A percentile compares a stretch with the other conserved stretches of the same genome.
These are phyloP conservation scores for Echium plantagineum DNA, from an alignment of 257 asterid genomes.

Conservation along the genomic window DNA sequence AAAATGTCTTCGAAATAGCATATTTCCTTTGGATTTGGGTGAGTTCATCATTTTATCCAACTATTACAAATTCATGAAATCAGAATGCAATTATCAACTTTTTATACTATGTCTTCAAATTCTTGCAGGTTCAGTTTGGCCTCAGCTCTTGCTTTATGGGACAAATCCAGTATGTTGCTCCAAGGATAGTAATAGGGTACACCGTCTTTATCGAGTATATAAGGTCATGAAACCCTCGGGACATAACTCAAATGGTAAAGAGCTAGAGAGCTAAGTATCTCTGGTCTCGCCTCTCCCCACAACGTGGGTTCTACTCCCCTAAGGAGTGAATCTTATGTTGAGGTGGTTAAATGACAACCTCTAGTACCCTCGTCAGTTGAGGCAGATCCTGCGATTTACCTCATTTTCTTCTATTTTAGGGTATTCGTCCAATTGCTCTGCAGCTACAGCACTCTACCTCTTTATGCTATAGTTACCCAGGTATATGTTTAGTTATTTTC, in stretches of 20 bases:
- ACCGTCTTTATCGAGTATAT: not conserved
- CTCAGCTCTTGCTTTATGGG: conserved; percentile 95
- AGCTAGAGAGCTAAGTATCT: too few relatives aligned
- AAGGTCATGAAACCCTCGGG: too few relatives aligned
- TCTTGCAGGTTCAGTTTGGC: conserved; percentile 65
- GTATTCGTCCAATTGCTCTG: conserved; percentile 77
- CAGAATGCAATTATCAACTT: not conserved
- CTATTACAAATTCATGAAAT: not conserved
- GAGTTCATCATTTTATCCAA: not conserved
- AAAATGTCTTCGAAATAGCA: conserved; percentile 48
- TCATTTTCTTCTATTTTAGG: conserved; percentile 30
- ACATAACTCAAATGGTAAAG: too few relatives aligned
- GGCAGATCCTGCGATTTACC: too few relatives aligned
- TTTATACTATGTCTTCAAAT: not conserved
- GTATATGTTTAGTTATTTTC: conserved; percentile 25
- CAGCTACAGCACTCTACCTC: conserved; percentile 92
- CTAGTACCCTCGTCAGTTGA: too few relatives aligned
- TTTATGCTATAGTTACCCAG: conserved; percentile 93
- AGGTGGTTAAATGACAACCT: too few relatives aligned
- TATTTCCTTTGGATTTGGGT: conserved; percentile 51
- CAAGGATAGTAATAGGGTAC: conserved; percentile 88
- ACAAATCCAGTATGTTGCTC: conserved; percentile 48
- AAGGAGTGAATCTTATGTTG: too few relatives aligned
- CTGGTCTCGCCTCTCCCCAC: too few relatives aligned
- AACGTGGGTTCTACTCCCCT: too few relatives aligned